Base-by-base conservation (phyloP, 257 asterid species). In the Nicotiana knightiana region DNA sequence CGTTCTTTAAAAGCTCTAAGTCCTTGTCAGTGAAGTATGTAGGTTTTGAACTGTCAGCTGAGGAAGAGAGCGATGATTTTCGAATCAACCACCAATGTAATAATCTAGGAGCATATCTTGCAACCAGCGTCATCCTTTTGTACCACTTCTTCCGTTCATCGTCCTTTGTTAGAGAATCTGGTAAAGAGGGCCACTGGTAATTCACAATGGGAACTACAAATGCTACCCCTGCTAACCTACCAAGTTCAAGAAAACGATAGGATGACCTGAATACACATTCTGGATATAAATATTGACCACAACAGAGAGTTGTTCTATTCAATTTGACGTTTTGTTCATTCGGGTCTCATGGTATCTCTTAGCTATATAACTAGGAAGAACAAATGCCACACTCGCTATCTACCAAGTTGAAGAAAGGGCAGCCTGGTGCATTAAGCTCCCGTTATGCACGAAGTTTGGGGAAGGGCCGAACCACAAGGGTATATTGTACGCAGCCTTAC, bases 51-150 rank as follows among this genome's bases (percentile, higher is more conserved):
- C 90, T 92, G 17, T 90, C 95, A 21, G 86, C 89, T 21, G 89
- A 87, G 1, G 97, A 86, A 3, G 97, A 89, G 3, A 94, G 95
- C 87, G 94, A 94, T 58, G 92, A 32, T 65, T 96, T 96, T 82
- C 91, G 99, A 18, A 89, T 96, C 66, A 94, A 80, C 97, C 97
- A 95, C 99, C 98, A 94, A 83, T 93, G 89, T 37, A 96, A 46
- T 28, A 94, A 85, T 63, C 93, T 86, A 0, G 98, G 98, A 64
- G 93, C 81, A 46, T 87, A 87, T 55, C 90, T 86, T 5, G 91
- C 90, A 68, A 89, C 87, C 82, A 82, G 84, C 77, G 88, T 76
- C 67, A 89, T 80, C 97, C 92, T 89, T 59, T 85, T 84, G 48
- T 92, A 82, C 53, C 93, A 97, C 32, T 89, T 89, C 86, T 86